A percentile compares a stretch with the other conserved stretches of the same genome.
Conservation (phyloP, 371 early-diverging fungal genomes). For the Homolaphlyctis polyrhiza region DNA sequence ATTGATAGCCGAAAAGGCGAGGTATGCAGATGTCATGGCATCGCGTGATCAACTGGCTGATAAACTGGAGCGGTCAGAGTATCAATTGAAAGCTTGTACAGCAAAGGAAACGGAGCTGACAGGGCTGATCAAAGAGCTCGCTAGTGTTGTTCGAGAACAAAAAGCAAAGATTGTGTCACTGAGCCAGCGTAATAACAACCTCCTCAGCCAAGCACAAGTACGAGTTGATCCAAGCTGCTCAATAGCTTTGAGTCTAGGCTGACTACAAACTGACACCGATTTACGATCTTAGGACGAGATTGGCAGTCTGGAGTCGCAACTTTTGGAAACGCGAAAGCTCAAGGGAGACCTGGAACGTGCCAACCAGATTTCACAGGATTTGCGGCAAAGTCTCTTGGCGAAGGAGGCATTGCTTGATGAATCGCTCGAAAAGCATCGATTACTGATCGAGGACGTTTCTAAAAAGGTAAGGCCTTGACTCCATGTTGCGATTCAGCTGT, state of each 20-base stretch:
- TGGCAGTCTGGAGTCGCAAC: too few species aligned
- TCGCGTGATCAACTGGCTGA: not conserved
- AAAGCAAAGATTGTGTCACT: slow-evolving; percentile 23
- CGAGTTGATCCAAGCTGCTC: too few species aligned
- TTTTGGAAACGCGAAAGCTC: too few species aligned
- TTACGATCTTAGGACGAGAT: too few species aligned
- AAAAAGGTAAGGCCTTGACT: not conserved
- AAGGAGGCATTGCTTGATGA: not conserved
- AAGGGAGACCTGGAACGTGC: too few species aligned
- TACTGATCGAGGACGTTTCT: not conserved
- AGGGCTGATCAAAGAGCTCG: slow-evolving; percentile 20
- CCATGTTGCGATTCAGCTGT: not conserved
- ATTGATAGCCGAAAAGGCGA: not conserved
- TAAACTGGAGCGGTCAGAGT: not conserved
- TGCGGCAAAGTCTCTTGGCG: not conserved
- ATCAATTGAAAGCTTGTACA: slow-evolving; percentile 6
- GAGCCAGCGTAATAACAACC: slow-evolving; percentile 13
- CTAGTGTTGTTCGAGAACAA: slow-evolving; percentile 27
- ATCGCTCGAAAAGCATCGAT: not conserved
- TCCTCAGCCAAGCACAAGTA: not conserved
- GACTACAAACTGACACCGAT: too few species aligned
- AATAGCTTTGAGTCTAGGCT: not conserved
- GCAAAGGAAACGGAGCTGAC: slow-evolving; percentile 25
- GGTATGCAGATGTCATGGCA: not conserved
- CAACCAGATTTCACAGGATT: too few species aligned